phyloP scores from a whole-genome alignment of 139 green algal genomes.

The Picochlorum sp. region DNA sequence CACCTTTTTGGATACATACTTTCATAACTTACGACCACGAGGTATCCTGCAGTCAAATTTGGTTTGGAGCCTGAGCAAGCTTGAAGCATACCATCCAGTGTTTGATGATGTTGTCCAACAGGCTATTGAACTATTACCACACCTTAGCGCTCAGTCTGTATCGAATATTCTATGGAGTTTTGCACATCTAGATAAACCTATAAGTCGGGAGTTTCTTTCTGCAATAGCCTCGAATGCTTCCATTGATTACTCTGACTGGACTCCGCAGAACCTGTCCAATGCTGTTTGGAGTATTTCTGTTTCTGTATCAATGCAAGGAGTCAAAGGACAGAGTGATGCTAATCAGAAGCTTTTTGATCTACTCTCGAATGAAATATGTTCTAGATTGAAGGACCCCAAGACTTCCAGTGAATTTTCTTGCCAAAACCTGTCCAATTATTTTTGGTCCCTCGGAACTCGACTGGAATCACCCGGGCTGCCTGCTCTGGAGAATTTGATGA shows the following conservation, averaged over 20 bases:
- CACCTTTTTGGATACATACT: too few species aligned
- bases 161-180: constrained; percentile 33
- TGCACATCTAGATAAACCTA: constrained; percentile 28
- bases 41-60: too few species aligned
- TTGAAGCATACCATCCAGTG: too few species aligned
- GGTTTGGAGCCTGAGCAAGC: too few species aligned
- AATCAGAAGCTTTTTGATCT: background rate
- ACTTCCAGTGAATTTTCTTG: constrained; percentile 22
- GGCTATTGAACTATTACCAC: too few species aligned
- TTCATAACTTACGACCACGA: too few species aligned
- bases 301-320: constrained; percentile 11
- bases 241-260: constrained; percentile 8
- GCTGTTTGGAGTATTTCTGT: constrained; percentile 37
- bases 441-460: constrained; percentile 37
- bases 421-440: constrained; percentile 37
- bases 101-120: too few species aligned
- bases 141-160: too few species aligned
- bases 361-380: constrained; percentile 18
- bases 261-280: constrained; percentile 44
- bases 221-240: background rate
- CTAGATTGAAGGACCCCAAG: constrained; percentile 15
- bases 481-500: background rate
- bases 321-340: background rate
- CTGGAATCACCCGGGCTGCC: constrained; percentile 12
- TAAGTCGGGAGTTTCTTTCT: constrained; percentile 7